Evolutionary conservation across 352 stramenopile species (phyloP), one percentile per base, ranked within the genome.

Genomic region (Globisporangium abappressorium): DNA sequence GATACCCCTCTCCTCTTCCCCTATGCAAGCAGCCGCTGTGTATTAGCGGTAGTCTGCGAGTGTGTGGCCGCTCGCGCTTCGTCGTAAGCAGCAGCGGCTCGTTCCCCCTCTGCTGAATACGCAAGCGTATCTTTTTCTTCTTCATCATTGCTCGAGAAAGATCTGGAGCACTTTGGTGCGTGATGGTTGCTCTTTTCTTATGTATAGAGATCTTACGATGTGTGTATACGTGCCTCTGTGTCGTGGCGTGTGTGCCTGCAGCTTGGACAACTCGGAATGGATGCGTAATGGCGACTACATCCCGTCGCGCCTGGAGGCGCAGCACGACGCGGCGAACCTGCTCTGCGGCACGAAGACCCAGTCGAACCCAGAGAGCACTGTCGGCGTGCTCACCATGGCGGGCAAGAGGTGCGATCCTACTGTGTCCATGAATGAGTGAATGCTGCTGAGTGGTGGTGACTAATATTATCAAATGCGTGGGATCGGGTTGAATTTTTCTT

Each of bases 271-370:
- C 76, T 99, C 95, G 69, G 95, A 99, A 79, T 98, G 91, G 86
- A 99, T 99, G 97, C 92, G 98, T 53, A 99, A 99, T 81, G 98
- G 98, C 51, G 98, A 99, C 81, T 99, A 99, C 87, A 93, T 98
- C 70, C 97, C 97, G 56, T 98, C 96, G 60, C 94, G 98, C 62
- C 83, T 99, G 60, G 97, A 99, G 72, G 97, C 97, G 5, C 98
- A 99, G 77, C 90, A 98, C 72, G 98, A 99, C 80, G 98, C 98
- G 6, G 97, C 97, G 36, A 99, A 99, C 73, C 74, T 99, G 53
- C 81, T 99, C 30, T 98, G 97, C 63, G 96, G 94, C 20, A 93
- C 93, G 67, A 99, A 99, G 78, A 99, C 95, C 38, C 91, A 99
- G 74, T 91, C 87, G 38, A 99, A 99, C 79, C 97, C 97, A 24